Percentiles rank a stretch among this genome's conserved stretches.
These are phyloP conservation scores for Cyberlindnera mycetangii DNA, from an alignment of 805 yeast genomes.

Conservation along the genomic window DNA sequence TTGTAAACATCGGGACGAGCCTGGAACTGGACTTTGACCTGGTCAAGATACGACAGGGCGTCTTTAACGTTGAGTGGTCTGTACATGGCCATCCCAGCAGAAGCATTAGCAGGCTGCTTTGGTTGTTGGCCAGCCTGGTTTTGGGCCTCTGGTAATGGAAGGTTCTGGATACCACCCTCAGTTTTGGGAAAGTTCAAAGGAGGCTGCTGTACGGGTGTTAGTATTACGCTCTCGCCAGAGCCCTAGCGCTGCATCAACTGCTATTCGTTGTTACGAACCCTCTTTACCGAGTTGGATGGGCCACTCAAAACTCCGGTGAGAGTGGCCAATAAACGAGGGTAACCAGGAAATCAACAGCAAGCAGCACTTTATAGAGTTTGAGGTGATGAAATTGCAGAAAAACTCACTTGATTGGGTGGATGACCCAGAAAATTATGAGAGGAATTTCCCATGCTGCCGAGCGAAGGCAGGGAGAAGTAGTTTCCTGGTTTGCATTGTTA, in stretches of 20 bases:
- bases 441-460: slow-evolving; percentile 15
- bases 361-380: too few species aligned
- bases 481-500: slow-evolving; percentile 19
- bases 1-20: slow-evolving; percentile 95
- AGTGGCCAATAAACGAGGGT: neutral
- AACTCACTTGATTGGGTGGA: slow-evolving; percentile 17
- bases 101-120: slow-evolving; percentile 9
- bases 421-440: slow-evolving; percentile 21
- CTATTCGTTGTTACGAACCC: neutral
- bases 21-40: slow-evolving; percentile 89
- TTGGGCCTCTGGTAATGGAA: slow-evolving; percentile 18
- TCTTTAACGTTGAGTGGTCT: slow-evolving; percentile 93
- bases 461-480: slow-evolving; percentile 25
- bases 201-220: slow-evolving; percentile 11
- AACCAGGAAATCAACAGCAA: neutral
- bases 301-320: neutral
- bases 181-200: slow-evolving; percentile 9
- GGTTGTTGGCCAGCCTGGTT: slow-evolving; percentile 21
- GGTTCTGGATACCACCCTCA: slow-evolving; percentile 7
- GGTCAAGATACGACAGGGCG: slow-evolving; percentile 92
- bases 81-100: slow-evolving; percentile 34
- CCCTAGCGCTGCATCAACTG: neutral
- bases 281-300: neutral
- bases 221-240: neutral
- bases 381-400: too few species aligned